These are phyloP conservation scores for Talaromyces trachyspermus DNA, from an alignment of 495 filamentous ascomycete species.

Conservation along the genomic window DNA sequence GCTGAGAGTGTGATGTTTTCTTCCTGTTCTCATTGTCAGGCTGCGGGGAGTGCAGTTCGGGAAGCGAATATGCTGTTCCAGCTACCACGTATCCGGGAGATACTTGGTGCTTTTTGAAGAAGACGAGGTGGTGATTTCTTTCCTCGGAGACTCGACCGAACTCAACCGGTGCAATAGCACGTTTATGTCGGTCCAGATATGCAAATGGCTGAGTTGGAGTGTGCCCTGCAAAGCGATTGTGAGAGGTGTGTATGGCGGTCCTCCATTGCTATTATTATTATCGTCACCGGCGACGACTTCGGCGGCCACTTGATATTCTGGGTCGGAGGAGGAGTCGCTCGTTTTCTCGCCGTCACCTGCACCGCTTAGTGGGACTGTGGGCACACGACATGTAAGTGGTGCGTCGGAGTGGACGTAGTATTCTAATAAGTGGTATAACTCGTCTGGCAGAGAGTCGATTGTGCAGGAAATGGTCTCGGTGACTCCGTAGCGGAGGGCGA, in stretches of 20 bases:
- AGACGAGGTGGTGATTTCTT: conserved; percentile 7
- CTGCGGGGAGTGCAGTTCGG: conserved; percentile 53
- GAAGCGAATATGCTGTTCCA: conserved; percentile 78
- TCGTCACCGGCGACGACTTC: not conserved
- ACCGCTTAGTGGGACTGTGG: conserved; percentile 56
- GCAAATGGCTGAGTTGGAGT: conserved; percentile 80
- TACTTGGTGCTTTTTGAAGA: conserved; percentile 30
- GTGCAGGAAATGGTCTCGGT: conserved; percentile 81
- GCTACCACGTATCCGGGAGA: conserved; percentile 65
- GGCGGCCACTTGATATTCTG: conserved; percentile 10
- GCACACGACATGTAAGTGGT: conserved; percentile 85
- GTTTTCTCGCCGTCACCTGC: conserved; percentile 10
- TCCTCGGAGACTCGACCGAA: conserved; percentile 19
- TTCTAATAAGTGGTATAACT: conserved; percentile 93
- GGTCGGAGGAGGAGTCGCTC: conserved; percentile 12
- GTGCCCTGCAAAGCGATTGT: conserved; percentile 86
- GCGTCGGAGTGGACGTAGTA: conserved; percentile 98
- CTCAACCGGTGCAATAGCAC: conserved; percentile 71
- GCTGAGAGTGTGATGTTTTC: conserved; percentile 10
- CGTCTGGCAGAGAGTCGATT: conserved; percentile 73
- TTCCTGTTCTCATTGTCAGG: conserved; percentile 31
- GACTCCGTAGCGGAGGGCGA: conserved; percentile 80
- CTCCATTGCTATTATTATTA: not conserved
- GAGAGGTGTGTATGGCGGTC: conserved; percentile 50
- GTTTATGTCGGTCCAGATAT: conserved; percentile 84